Evolutionary conservation across 345 rosid genomes (phyloP).

Genomic region (Salix brachista): DNA sequence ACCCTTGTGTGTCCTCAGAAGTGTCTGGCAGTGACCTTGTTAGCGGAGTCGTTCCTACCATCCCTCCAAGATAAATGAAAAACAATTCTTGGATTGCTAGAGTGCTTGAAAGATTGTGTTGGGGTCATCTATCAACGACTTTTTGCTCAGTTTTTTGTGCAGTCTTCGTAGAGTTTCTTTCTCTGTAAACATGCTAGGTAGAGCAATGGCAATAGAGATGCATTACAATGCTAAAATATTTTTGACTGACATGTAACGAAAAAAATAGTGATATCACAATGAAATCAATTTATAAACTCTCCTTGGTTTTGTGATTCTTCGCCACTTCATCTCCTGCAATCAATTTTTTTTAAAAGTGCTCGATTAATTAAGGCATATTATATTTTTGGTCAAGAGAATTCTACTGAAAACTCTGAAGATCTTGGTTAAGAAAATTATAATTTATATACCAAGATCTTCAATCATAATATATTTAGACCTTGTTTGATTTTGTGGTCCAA

Average conservation of each 20-base stretch:
- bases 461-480: too few species aligned
- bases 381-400: too few species aligned
- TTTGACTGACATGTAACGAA: not conserved
- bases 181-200: not conserved
- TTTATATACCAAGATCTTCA: too few species aligned
- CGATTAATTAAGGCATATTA: too few species aligned
- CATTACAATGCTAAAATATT: not conserved
- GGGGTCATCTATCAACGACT: not conserved
- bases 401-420: too few species aligned
- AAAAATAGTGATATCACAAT: not conserved
- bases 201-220: not conserved
- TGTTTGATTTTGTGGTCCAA: too few species aligned
- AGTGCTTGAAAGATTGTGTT: not conserved
- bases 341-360: too few species aligned
- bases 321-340: too few species aligned
- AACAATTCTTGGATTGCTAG: not conserved
- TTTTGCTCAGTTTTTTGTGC: not conserved
- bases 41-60: slow-evolving; percentile 65
- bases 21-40: slow-evolving; percentile 88
- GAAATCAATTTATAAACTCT: not conserved
- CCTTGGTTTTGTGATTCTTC: not conserved
- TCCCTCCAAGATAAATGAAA: slow-evolving; percentile 53
- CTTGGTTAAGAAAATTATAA: too few species aligned
- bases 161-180: not conserved
- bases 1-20: slow-evolving; percentile 60